These are phyloP conservation scores for Juncus effusus DNA, from an alignment of 176 grass and related monocot species.

Conservation along the genomic window DNA sequence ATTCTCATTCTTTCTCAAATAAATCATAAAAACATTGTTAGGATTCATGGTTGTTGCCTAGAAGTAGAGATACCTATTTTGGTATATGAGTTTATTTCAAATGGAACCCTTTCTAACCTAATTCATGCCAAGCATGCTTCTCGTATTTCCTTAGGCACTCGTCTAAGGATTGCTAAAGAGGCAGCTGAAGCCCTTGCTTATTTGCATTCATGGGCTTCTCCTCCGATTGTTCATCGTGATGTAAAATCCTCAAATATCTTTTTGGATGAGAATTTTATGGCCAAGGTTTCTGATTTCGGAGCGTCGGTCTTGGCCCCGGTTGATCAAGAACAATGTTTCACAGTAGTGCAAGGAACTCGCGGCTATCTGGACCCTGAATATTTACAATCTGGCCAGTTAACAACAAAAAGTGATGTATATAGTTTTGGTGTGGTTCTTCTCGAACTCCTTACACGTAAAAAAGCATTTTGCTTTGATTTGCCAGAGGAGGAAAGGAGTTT, in stretches of 20 bases:
- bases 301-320: conserved; percentile 7
- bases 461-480: too few species aligned
- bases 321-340: neutral
- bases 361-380: conserved; percentile 14
- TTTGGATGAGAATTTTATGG: conserved; percentile 10
- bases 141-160: too few species aligned
- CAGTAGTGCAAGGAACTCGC: neutral
- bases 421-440: conserved; percentile 13
- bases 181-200: too few species aligned
- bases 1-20: neutral
- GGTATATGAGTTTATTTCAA: too few species aligned
- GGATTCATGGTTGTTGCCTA: too few species aligned
- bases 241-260: conserved; percentile 14
- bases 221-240: neutral
- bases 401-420: neutral
- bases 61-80: too few species aligned
- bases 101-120: too few species aligned
- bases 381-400: neutral
- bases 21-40: too few species aligned
- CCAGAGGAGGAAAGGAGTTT: too few species aligned
- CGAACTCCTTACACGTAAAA: neutral
- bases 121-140: too few species aligned
- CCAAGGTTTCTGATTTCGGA: conserved; percentile 13
- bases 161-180: too few species aligned
- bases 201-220: too few species aligned